phyloP scores from a whole-genome alignment of 73 alveolate genomes.

The Stentor coeruleus region DNA sequence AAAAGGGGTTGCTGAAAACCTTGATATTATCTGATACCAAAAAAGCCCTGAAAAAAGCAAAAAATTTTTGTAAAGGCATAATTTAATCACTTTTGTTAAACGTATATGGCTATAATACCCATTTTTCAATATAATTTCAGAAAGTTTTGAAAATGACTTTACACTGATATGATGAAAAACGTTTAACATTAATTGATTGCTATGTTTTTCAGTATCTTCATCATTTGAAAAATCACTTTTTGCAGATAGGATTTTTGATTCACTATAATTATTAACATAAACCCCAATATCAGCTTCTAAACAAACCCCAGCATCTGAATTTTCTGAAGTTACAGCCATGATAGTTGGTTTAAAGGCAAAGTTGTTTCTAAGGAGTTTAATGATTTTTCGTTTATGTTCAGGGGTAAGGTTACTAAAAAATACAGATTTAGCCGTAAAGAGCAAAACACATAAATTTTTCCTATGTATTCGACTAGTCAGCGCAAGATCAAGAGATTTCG shows the following conservation, averaged over 20 bases:
- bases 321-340: neutral
- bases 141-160: no score
- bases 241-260: neutral
- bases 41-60: neutral
- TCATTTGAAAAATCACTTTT: no score
- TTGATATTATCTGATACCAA: neutral
- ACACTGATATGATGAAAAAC: no score
- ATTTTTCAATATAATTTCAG: no score
- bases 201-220: no score
- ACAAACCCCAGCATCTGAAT: neutral
- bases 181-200: no score
- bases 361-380: neutral
- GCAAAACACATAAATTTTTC: neutral
- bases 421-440: conserved; percentile 8
- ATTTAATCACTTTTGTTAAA: no score
- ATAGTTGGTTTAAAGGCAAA: neutral
- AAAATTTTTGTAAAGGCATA: neutral
- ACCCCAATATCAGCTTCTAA: neutral
- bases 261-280: neutral
- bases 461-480: neutral
- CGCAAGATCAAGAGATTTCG: neutral
- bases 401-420: neutral
- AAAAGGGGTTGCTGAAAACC: conserved; percentile 17
- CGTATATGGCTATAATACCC: no score
- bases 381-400: neutral